Evolutionary conservation across 2,329 filamentous ascomycete species (phyloP).

Genomic region (Lanzia echinophila): DNA sequence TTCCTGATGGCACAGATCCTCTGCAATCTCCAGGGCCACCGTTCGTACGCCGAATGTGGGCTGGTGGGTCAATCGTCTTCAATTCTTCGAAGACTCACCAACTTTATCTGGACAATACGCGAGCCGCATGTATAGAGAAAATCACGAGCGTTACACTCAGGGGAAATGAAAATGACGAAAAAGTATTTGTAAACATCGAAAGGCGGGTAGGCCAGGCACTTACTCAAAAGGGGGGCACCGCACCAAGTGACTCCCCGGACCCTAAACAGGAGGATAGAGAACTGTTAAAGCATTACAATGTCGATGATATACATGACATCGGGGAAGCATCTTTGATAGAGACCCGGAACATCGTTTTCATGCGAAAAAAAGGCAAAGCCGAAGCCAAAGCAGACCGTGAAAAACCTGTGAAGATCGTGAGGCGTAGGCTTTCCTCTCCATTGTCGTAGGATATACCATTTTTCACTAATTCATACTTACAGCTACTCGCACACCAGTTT

Average conservation of each 20-base stretch:
- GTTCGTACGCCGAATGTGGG: slow-evolving; percentile 80
- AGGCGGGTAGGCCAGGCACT: slow-evolving; percentile 21
- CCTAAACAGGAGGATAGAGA: background rate
- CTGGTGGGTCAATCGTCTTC: slow-evolving; percentile 66
- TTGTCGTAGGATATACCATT: background rate
- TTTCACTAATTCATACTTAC: slow-evolving; percentile 2
- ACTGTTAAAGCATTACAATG: background rate
- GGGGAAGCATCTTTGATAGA: slow-evolving; percentile 41
- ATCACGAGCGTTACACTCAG: slow-evolving; percentile 38
- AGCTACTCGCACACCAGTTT: slow-evolving; percentile 36
- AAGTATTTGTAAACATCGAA: slow-evolving; percentile 27
- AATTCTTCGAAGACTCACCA: slow-evolving; percentile 18
- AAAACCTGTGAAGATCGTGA: slow-evolving; percentile 19
- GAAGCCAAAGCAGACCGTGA: slow-evolving; percentile 14
- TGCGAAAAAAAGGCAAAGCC: slow-evolving; percentile 37
- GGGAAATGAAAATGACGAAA: slow-evolving; percentile 23
- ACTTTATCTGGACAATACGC: slow-evolving; percentile 30
- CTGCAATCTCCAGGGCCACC: slow-evolving; percentile 67
- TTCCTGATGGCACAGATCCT: slow-evolving; percentile 78
- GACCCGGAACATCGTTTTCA: slow-evolving; percentile 56
- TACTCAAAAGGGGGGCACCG: slow-evolving; percentile 20
- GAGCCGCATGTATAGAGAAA: slow-evolving; percentile 39
- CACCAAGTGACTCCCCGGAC: background rate
- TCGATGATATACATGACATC: background rate
- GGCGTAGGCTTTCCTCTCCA: slow-evolving; percentile 19